Evolutionary conservation across 2,329 filamentous ascomycete genomes (phyloP).

Genomic region (Pseudogymnoascus sp.): DNA sequence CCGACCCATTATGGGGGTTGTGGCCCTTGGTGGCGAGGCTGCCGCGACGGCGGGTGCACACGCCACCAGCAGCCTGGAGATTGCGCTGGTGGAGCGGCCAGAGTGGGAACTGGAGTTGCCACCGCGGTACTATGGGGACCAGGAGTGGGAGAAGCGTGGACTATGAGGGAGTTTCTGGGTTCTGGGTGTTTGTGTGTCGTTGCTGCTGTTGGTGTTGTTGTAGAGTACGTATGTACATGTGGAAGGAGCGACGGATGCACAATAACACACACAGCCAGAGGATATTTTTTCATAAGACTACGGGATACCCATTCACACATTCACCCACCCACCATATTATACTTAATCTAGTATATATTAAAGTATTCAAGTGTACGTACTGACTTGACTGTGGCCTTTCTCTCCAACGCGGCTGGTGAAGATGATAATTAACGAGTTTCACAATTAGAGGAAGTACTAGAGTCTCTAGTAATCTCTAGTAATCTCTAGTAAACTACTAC

Average conservation of each 20-base stretch:
- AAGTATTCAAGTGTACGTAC: background rate
- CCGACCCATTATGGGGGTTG: constrained; percentile 74
- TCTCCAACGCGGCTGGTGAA: too few relatives aligned
- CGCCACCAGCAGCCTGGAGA: constrained; percentile 46
- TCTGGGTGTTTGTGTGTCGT: background rate
- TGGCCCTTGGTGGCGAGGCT: constrained; percentile 36
- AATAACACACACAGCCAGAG: background rate
- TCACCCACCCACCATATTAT: background rate
- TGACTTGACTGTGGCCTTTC: too few relatives aligned
- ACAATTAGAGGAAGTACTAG: background rate
- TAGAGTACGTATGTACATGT: constrained; percentile 1
- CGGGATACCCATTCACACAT: background rate
- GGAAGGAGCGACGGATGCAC: background rate
- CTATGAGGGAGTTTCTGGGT: constrained; percentile 3
- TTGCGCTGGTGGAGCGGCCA: constrained; percentile 81
- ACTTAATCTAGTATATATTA: too few relatives aligned
- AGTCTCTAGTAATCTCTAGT: background rate
- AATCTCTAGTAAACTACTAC: background rate
- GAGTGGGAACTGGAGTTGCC: constrained; percentile 73
- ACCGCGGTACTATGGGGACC: constrained; percentile 56
- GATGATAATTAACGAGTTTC: background rate
- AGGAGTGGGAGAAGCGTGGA: constrained; percentile 38
- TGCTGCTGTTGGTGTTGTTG: background rate
- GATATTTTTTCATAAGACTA: background rate
- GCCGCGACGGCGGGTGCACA: background rate